Percentiles rank a stretch among this genome's conserved stretches.
Evolutionary conservation across 2,329 filamentous ascomycete genomes (phyloP).

Genomic region (Hypoxylon sp.): DNA sequence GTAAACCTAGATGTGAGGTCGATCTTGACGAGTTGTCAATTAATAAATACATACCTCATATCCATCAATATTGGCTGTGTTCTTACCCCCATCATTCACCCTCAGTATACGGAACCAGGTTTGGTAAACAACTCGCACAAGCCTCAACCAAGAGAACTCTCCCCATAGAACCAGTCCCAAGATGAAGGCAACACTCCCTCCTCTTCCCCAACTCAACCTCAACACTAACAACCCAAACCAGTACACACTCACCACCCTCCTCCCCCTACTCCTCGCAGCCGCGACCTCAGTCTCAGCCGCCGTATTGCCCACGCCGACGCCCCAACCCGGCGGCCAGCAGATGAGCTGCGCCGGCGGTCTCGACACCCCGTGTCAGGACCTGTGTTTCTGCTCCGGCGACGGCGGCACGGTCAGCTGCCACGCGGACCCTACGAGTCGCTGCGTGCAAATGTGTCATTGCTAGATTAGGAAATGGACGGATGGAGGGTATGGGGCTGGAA

Average conservation of each 20-base stretch:
- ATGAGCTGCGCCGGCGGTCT: constrained; percentile 42
- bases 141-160: neutral
- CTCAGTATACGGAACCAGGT: neutral
- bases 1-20: neutral
- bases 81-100: no score
- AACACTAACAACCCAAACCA: neutral
- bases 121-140: neutral
- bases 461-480: neutral
- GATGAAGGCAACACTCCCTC: constrained; percentile 31
- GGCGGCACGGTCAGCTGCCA: constrained; percentile 43
- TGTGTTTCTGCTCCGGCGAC: constrained; percentile 44
- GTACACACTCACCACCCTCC: constrained; percentile 19
- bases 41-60: neutral
- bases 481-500: neutral
- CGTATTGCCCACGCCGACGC: neutral
- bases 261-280: constrained; percentile 10
- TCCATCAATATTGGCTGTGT: no score
- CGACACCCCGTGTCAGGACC: constrained; percentile 37
- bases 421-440: constrained; percentile 48
- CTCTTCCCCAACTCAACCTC: neutral
- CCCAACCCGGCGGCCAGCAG: constrained; percentile 25
- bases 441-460: constrained; percentile 47
- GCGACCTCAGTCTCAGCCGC: constrained; percentile 18
- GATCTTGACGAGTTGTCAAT: neutral
- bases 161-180: neutral